Conservation (phyloP, 495 filamentous ascomycete genomes). For the Tuber calosporum region DNA sequence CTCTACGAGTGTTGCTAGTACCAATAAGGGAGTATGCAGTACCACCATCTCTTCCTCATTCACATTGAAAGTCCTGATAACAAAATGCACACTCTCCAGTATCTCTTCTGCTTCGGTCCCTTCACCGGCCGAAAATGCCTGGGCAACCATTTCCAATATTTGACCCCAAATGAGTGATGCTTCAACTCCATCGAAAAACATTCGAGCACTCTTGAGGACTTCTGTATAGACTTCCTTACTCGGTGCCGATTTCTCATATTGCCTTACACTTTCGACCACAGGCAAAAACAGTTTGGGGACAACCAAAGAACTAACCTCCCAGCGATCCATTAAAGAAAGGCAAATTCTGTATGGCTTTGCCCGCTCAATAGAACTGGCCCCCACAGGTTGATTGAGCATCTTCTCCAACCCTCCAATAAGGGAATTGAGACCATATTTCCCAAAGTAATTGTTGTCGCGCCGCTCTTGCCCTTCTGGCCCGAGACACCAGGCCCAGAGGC, state of each 20-base stretch:
- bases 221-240: constrained; percentile 68
- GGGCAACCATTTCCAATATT: constrained; percentile 54
- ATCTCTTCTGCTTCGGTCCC: constrained; percentile 48
- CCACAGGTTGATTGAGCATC: constrained; percentile 57
- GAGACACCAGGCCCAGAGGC: constrained; percentile 94
- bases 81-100: constrained; percentile 70
- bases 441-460: constrained; percentile 65
- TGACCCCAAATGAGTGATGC: constrained; percentile 86
- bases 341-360: constrained; percentile 88
- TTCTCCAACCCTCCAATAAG: constrained; percentile 66
- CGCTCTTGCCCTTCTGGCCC: constrained; percentile 57
- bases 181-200: constrained; percentile 96
- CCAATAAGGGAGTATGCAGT: constrained; percentile 70
- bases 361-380: constrained; percentile 56
- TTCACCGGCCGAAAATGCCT: constrained; percentile 51
- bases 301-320: constrained; percentile 88
- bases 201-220: constrained; percentile 81
- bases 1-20: constrained; percentile 60
- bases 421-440: constrained; percentile 63
- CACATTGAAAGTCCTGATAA: constrained; percentile 82
- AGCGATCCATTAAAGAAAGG: constrained; percentile 91
- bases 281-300: constrained; percentile 82
- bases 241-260: constrained; percentile 56
- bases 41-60: constrained; percentile 92
- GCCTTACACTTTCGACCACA: constrained; percentile 67